Evolutionary conservation across 352 stramenopile species (phyloP), one percentile per base, ranked within the genome.

Genomic region (Pythium utonaiense): DNA sequence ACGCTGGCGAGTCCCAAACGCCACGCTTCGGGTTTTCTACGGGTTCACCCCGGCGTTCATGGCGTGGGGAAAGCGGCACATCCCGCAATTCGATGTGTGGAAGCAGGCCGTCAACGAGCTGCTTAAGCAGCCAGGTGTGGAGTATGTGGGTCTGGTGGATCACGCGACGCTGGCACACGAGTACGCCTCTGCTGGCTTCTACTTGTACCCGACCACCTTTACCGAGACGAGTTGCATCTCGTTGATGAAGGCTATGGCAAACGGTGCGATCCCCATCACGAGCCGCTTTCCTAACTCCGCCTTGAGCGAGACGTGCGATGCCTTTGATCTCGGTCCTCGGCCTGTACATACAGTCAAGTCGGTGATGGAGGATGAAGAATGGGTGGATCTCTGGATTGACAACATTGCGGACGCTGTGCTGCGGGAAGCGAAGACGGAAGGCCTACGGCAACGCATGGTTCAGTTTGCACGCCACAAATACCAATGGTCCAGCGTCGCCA

Each of bases 181-280:
- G 21, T 95, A 91, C 55, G 79, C 84, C 0, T 52, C 67, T 8
- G 86, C 83, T 3, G 89, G 90, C 0, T 98, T 98, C 53, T 90
- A 93, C 41, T 65, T 97, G 36, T 98, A 97, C 58, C 93, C 91
- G 33, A 97, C 91, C 2, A 78, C 74, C 13, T 97, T 85, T 57
- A 74, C 75, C 14, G 91, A 98, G 65, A 97, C 91, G 30, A 96
- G 91, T 33, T 97, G 90, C 50, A 86, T 98, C 21, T 91, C 93
- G 6, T 69, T 97, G 38, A 97, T 98, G 81, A 97, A 97, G 62
- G 89, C 88, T 5, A 96, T 97, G 87, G 78, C 77, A 3, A 83
- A 85, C 44, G 93, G 92, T 16, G 85, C 86, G 3, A 87, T 98
- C 50, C 92, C 93, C 19, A 89, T 98, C 61, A 97, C 91, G 24